phyloP scores from a whole-genome alignment of 495 filamentous ascomycete species.

The Penicillium psychrofluorescens region DNA sequence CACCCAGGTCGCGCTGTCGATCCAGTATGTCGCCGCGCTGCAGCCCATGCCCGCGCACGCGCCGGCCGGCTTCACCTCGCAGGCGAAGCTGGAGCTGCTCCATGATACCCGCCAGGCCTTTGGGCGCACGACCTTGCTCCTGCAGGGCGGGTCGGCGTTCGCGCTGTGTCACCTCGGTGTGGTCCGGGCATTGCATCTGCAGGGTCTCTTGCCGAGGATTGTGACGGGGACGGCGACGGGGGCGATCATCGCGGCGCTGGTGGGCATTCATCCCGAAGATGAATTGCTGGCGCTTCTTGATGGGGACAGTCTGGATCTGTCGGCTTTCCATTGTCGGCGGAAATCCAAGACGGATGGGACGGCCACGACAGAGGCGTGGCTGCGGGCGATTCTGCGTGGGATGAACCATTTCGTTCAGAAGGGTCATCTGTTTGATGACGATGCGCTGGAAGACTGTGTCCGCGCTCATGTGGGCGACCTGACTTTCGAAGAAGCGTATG shows the following conservation, averaged over 20 bases:
- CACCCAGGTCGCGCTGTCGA: conserved; percentile 68
- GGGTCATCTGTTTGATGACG: conserved; percentile 79
- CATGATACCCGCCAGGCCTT: conserved; percentile 89
- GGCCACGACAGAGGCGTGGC: conserved; percentile 26
- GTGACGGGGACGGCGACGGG: conserved; percentile 89
- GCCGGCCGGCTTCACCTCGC: conserved; percentile 57
- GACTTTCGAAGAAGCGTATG: conserved; percentile 92
- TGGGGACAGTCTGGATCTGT: conserved; percentile 75
- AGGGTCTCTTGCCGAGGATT: conserved; percentile 80
- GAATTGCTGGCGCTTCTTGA: conserved; percentile 71
- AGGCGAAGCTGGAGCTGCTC: conserved; percentile 79
- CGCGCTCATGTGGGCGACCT: conserved; percentile 79
- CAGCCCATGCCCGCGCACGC: conserved; percentile 51
- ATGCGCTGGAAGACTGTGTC: conserved; percentile 78
- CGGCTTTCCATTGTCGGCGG: conserved; percentile 55
- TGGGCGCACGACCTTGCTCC: conserved; percentile 74
- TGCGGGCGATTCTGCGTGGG: conserved; percentile 53
- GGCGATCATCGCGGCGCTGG: conserved; percentile 82
- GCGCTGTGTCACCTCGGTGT: conserved; percentile 88
- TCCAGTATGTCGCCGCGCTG: conserved; percentile 68
- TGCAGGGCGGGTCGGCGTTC: conserved; percentile 90
- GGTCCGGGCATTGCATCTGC: conserved; percentile 77
- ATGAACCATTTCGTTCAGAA: conserved; percentile 58
- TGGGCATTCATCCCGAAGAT: conserved; percentile 82
- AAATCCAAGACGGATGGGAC: conserved; percentile 6